Conservation (phyloP, 768 basidiomycete genomes). For the Hirschioporus abietinus region DNA sequence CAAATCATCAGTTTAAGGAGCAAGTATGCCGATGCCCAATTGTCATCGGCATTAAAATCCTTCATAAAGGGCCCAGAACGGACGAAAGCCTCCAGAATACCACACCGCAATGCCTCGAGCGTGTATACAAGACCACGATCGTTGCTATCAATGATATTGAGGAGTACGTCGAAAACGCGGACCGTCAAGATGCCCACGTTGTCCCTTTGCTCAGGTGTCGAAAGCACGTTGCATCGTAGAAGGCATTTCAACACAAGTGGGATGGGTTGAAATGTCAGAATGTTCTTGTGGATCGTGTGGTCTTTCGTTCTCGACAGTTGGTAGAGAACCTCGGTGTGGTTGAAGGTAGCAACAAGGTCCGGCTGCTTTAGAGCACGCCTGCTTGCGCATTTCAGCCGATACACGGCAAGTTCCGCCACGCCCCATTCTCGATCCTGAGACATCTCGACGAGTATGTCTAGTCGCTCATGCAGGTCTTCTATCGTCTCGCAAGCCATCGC, state of each 20-base stretch:
- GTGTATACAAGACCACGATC: not conserved
- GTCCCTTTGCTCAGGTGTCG: not conserved
- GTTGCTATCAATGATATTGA: not conserved
- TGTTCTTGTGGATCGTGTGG: not conserved
- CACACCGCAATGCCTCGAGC: not conserved
- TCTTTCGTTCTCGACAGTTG: not conserved
- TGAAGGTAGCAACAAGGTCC: not conserved
- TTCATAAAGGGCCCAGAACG: not conserved
- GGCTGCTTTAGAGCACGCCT: not conserved
- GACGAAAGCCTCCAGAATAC: not conserved
- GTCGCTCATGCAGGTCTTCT: not conserved
- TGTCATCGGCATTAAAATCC: not conserved
- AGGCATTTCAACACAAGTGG: not conserved
- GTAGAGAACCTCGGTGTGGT: not conserved
- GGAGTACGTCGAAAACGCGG: not conserved
- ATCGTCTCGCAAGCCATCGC: not conserved
- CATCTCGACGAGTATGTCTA: not conserved
- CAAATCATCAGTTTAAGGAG: not conserved
- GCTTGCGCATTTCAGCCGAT: not conserved
- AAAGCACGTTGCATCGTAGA: not conserved
- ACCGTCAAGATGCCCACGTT: not conserved
- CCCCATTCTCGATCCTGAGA: not conserved
- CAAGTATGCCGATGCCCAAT: not conserved
- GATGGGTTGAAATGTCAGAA: not conserved
- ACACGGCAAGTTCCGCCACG: not conserved